Base-by-base conservation (phyloP, 108 stramenopile genomes). In the Schizochytrium sp. region DNA sequence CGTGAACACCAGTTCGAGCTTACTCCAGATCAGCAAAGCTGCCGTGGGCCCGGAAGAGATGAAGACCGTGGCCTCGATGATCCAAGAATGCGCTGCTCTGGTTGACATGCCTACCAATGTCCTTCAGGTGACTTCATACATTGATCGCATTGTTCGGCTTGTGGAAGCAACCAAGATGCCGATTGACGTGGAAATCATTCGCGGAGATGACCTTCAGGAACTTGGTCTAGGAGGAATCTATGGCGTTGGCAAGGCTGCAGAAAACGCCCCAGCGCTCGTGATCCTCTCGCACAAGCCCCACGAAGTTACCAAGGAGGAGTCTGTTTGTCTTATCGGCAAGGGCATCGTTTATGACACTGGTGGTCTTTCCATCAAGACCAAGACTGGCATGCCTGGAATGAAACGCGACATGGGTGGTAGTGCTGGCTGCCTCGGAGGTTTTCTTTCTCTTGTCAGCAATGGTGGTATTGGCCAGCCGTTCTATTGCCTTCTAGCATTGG, bases 261-360 rank as follows among this genome's bases (percentile, higher is more conserved):
- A 60, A n/a, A 90, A 93, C 87, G 96, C 95, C 41, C 96, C 97
- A 4, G 95, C 96, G 50, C 69, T 97, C 61, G 92, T 96, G 7
- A 91, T 96, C 53, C 87, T 97, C 57, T 90, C 91, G 45, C 93
- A 96, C 87, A 73, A 89, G 57, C 93, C 93, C 28, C 38, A 44
- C 53, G 72, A 56, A 19, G 73, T 45, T 8, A 88, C 87, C 58
- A 28, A 40, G 49, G 57, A 61, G 4, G 87, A 92, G 72, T 92
- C 93, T 46, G 89, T 96, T 72, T 72, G 61, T n/a, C 87, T 96
- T 72, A 95, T 95, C 44, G 97, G 97, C 46, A 97, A 97, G 90
- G 96, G 96, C 10, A 96, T 97, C 73, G 93, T 97, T 13, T 97
- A 97, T 72, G 97, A 97, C 91, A 97, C 97, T 15, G 95, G 95